Conservation (phyloP, 495 filamentous ascomycete genomes). For the Penicillium soppii region DNA sequence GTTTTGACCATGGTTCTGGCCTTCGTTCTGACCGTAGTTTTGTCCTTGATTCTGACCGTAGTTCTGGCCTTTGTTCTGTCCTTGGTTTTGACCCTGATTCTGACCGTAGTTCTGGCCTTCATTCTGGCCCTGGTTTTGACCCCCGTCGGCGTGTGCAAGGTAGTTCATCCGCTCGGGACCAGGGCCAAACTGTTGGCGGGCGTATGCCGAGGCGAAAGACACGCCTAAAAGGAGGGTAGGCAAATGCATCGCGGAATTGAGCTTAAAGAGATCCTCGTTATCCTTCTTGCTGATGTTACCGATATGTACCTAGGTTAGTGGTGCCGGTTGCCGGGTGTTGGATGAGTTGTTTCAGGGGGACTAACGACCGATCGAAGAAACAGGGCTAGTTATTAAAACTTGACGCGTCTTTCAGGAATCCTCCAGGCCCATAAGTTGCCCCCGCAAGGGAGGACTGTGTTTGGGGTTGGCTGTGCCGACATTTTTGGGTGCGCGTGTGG, state of each 20-base stretch:
- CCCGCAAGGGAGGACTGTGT: constrained; percentile 2
- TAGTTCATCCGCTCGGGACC: not conserved
- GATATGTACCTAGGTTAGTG: not conserved
- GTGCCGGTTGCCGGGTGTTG: not conserved
- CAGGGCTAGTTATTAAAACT: not conserved
- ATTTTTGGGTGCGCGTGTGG: constrained; percentile 17
- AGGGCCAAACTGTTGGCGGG: not conserved
- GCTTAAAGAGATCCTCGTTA: no score
- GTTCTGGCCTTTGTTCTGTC: not conserved
- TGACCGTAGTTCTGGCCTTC: not conserved
- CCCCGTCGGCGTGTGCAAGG: not conserved
- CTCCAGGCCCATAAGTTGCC: not conserved
- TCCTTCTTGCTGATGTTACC: not conserved
- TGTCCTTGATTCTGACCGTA: not conserved
- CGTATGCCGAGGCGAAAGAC: constrained; percentile 2
- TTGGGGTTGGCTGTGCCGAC: constrained; percentile 4
- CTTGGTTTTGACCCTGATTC: not conserved
- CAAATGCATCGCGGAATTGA: constrained; percentile 12
- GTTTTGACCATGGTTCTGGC: not conserved
- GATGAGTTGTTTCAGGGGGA: not conserved
- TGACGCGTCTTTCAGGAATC: not conserved
- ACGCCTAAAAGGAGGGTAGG: constrained; percentile 12
- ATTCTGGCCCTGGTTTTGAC: not conserved
- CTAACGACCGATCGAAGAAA: not conserved
- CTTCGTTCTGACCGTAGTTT: not conserved